A percentile compares a stretch with the other conserved stretches of the same genome.
Conservation (phyloP, 2,329 filamentous ascomycete species). For the Trichoderma lentiforme region DNA sequence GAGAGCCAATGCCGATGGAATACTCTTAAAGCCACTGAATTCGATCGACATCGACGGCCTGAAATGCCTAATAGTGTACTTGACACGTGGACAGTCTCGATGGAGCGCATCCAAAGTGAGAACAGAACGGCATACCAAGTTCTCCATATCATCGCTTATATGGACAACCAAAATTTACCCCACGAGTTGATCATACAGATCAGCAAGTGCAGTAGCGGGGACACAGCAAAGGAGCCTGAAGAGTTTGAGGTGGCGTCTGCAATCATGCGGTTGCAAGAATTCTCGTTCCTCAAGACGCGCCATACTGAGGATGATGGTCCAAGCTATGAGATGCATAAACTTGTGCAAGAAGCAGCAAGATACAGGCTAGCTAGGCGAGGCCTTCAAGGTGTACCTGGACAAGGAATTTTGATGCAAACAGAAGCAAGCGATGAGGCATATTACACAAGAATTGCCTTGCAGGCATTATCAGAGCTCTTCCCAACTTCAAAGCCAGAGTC, state of each 20-base stretch:
- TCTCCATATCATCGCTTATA: neutral
- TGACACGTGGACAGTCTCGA: neutral
- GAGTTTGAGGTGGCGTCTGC: neutral
- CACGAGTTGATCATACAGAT: neutral
- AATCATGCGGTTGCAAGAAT: neutral
- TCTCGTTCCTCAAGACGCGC: neutral
- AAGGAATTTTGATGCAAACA: neutral
- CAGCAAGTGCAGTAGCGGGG: neutral
- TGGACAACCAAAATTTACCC: neutral
- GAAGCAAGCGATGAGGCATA: neutral
- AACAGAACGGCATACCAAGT: neutral
- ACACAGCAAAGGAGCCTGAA: rapidly evolving
- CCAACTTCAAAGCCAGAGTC: neutral
- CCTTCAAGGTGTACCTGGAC: neutral
- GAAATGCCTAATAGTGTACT: neutral
- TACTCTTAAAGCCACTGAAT: neutral
- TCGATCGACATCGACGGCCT: neutral
- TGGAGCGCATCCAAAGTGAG: neutral
- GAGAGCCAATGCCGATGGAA: neutral
- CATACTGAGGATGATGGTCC: neutral
- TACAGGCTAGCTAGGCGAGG: neutral
- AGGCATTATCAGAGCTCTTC: neutral
- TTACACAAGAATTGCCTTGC: neutral
- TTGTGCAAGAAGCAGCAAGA: neutral
- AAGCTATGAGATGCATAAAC: neutral